Base-by-base conservation (phyloP, 2,329 filamentous ascomycete genomes). In the Alternaria ethzedia region DNA sequence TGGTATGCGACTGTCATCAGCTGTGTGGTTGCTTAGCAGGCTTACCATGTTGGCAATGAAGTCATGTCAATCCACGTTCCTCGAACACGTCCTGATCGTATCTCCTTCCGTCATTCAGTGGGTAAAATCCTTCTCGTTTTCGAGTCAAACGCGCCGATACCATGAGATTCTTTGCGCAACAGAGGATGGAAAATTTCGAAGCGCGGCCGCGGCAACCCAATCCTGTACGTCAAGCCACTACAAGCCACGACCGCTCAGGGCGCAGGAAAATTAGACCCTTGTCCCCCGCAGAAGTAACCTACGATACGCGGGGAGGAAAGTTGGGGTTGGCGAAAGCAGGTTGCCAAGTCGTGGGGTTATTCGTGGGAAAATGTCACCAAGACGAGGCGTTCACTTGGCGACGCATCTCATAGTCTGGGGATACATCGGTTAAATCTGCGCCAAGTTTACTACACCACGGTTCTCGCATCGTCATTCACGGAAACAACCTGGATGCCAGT, bases 351-450 rank as follows among this genome's bases (percentile, higher is more conserved):
- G 13, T 41, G 45, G 44, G 41, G 20, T 47, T 28, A 69, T 69
- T 68, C 63, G 67, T 68, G 65, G 67, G 66, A 54, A 66, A 68
- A 60, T 46, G 23, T 21, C 47, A 13, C 59, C 50, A 52, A 59
- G 50, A 59, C 30, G 45, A 41, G 58, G 52, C 49, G 46, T 63
- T 58, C 36, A 46, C 67, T 68, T 68, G 65, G 65, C 65, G 52
- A 36, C 41, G 45, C 46, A 51, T 17, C 43, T 25, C 36, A 41
- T 61, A 25, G 28, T 43, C 32, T 52, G 26, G 23, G 41, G 57
- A 41, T 46, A 56, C 43, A 43, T 44, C 51, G 57, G 41, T 44
- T 63, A 59, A 56, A 55, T 20, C 21, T 58, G 32, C n/a, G 60
- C 67, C 63, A 69, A 69, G 58, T 30, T 25, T 30, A 3, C 28